Base-by-base conservation (phyloP, 805 yeast species). In the Candida railenensis region DNA sequence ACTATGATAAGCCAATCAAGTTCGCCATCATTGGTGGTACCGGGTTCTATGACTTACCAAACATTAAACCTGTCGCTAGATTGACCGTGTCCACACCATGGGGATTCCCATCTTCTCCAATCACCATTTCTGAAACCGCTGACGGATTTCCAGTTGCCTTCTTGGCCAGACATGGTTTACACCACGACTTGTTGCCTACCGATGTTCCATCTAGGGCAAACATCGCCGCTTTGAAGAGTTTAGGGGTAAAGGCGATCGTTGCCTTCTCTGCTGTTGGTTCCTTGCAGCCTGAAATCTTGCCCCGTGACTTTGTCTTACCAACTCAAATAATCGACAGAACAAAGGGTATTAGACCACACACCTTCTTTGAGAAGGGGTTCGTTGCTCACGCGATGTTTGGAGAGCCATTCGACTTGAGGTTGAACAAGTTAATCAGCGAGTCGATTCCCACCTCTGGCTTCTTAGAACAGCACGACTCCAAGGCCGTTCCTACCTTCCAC, bases 381-480 rank as follows among this genome's bases (percentile, higher is more conserved):
- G 99, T 94, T 3, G 99, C 96, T 16, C 99, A 94, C 66, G 97
- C 94, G 37, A 90, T 89, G 55, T 94, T 94, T 65, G 99, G 99
- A 46, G 96, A 92, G 62, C 99, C 99, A 25, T 94, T 94, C 59
- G 97, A 92, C 64, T 68, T 79, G 47, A 79, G 79, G 51, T 77
- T 94, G 58, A 84, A 83, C 57, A 70, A 80, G 44, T 70, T 87
- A 48, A 78, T 94, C 46, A 74, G 80, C 44, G 80, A 86, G 48
- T 46, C 58, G 41, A 57, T 72, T 50, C 73, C 74, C 11, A 44
- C 66, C 4, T 41, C 61, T 9, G 83, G 82, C 42, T 76, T 77
- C 20, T 71, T 88, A 58, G 76, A 76, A 38, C 85, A 82, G 30
- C 72, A 70, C 22, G 80, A 78, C 42, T 51, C 55, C 37, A 69